Evolutionary conservation across 1,139 yeast species (phyloP).

Genomic region (Yamadazyma epiphylla): DNA sequence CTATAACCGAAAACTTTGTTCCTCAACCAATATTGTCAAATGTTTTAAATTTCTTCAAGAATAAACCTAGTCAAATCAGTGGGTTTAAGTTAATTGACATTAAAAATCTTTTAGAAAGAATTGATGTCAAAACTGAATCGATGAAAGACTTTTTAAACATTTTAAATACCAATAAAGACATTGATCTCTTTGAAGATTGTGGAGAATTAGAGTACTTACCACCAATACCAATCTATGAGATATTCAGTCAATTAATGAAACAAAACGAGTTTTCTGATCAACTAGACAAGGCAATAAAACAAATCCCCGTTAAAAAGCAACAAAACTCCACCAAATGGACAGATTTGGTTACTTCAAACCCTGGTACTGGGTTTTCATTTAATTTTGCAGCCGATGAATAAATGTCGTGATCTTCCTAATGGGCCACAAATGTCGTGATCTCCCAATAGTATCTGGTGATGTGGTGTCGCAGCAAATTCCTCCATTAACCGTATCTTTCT

Average conservation of each 20-base stretch:
- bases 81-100: constrained; percentile 68
- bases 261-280: constrained; percentile 30
- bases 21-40: constrained; percentile 56
- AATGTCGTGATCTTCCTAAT: too few species aligned
- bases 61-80: constrained; percentile 66
- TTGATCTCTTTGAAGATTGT: constrained; percentile 38
- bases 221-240: constrained; percentile 55
- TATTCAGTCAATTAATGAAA: constrained; percentile 46
- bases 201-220: constrained; percentile 36
- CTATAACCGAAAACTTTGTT: constrained; percentile 84
- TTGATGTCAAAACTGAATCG: constrained; percentile 12
- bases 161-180: constrained; percentile 11
- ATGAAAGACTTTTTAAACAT: constrained; percentile 3
- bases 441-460: too few species aligned
- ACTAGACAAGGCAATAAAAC: constrained; percentile 20
- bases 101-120: constrained; percentile 28
- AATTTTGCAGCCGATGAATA: too few species aligned
- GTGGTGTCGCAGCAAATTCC: too few species aligned
- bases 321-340: too few species aligned
- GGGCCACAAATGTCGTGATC: too few species aligned
- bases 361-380: too few species aligned
- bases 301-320: too few species aligned
- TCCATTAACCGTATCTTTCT: too few species aligned
- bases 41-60: constrained; percentile 64
- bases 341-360: too few species aligned